Percentiles rank a stretch among this genome's conserved stretches.
Conservation (phyloP, 2,329 filamentous ascomycete species). For the Botrytis cinerea region DNA sequence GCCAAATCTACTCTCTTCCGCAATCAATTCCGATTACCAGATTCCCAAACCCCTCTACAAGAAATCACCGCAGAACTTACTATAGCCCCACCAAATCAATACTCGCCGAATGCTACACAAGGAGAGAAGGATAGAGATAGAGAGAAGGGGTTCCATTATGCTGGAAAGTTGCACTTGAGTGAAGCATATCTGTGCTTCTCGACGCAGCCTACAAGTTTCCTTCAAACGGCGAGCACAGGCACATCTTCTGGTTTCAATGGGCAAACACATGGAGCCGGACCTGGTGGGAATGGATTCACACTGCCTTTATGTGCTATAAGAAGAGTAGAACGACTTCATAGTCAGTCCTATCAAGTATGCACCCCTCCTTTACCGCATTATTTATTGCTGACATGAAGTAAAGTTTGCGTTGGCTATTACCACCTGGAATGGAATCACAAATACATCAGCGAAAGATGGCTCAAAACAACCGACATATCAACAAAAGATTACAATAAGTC, state of each 20-base stretch:
- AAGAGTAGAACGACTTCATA: conserved; percentile 88
- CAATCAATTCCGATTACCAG: conserved; percentile 91
- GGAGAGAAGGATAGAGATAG: conserved; percentile 67
- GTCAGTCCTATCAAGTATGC: conserved; percentile 74
- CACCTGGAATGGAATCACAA: conserved; percentile 81
- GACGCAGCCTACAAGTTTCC: conserved; percentile 85
- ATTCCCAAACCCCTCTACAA: conserved; percentile 88
- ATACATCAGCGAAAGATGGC: conserved; percentile 49
- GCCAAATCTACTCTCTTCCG: conserved; percentile 93
- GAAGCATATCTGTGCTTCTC: conserved; percentile 97
- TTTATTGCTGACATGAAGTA: conserved; percentile 31
- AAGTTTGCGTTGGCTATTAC: conserved; percentile 91
- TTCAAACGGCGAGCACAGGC: conserved; percentile 74
- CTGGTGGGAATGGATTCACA: conserved; percentile 93
- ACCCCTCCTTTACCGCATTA: conserved; percentile 1
- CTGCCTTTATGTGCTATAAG: conserved; percentile 89
- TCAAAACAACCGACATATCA: conserved; percentile 51
- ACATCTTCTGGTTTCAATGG: conserved; percentile 85
- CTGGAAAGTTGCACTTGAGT: conserved; percentile 88
- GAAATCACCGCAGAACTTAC: conserved; percentile 97
- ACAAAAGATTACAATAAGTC: conserved; percentile 88
- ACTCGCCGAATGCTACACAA: conserved; percentile 59
- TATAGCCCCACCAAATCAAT: conserved; percentile 62
- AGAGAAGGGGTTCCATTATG: conserved; percentile 81
- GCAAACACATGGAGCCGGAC: conserved; percentile 88